Base-by-base conservation (phyloP, 345 rosid genomes). In the Populus tremula region DNA sequence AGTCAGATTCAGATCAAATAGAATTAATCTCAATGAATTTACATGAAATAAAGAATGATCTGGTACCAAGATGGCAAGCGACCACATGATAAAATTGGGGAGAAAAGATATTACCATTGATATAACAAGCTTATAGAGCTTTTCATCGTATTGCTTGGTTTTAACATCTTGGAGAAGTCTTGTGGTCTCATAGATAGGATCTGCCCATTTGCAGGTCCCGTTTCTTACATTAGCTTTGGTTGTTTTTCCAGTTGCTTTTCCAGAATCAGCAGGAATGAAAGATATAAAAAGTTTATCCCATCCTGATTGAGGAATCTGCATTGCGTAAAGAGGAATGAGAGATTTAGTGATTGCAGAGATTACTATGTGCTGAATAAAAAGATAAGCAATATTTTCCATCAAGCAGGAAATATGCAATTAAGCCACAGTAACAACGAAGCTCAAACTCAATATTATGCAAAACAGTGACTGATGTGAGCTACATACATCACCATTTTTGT, bases 281-380 rank as follows among this genome's bases (percentile, higher is more conserved):
- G 99, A 91, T 87, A 93, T 87, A 82, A 91, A 90, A 45, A 96
- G 91, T 76, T 93, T 96, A 87, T 96, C 98, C 99, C 99, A 96
- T 85, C 99, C 99, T 71, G 87, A 82, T 81, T 81, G 97, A 50
- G 97, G 98, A 84, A 96, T 87, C 98, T 96, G 85, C 29, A 71
- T 23, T 53, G 56, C 43, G 29, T 21, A 61, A 74, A 82, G 78
- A 71, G 72, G 72, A 73, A 43, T 21, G 71, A 16, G 29, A 56
- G 47, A 41, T 74, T 67, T 75, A 80, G 80, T 74, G 65, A 65
- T 47, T 64, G 59, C 18, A 69, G 41, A 53, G 72, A 35, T 47
- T 69, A 62, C 17, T 20, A 77, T 31, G 61, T 23, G 63, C 59
- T 3, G n/a, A 41, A 67, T 23, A 62, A 25, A 73, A 21, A 54